Evolutionary conservation across 2,329 filamentous ascomycete species (phyloP).

Genomic region (Penicillium sp.): DNA sequence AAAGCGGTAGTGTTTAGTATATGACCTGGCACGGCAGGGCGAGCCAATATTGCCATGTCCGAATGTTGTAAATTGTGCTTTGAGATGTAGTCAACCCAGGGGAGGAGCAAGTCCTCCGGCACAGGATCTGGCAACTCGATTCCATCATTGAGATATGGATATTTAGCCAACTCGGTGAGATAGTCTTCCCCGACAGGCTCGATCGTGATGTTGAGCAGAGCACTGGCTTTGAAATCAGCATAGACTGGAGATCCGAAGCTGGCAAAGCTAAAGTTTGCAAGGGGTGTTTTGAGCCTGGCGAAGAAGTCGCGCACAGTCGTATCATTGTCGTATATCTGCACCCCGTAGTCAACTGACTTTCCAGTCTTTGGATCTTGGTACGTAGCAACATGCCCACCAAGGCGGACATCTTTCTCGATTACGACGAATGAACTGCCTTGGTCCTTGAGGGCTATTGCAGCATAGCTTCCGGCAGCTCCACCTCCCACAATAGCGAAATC

Average conservation of each 20-base stretch:
- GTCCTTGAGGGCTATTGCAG: slow-evolving; percentile 27
- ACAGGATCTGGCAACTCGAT: slow-evolving; percentile 45
- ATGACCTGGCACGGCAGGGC: slow-evolving; percentile 46
- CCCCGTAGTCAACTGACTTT: slow-evolving; percentile 34
- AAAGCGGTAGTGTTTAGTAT: slow-evolving; percentile 15
- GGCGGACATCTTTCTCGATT: slow-evolving; percentile 34
- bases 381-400: slow-evolving; percentile 39
- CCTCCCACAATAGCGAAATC: slow-evolving; percentile 19
- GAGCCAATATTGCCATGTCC: background rate
- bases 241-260: slow-evolving; percentile 18
- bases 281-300: slow-evolving; percentile 29
- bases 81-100: slow-evolving; percentile 50
- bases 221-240: slow-evolving; percentile 32
- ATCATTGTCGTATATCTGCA: slow-evolving; percentile 34
- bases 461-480: slow-evolving; percentile 11
- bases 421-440: slow-evolving; percentile 34
- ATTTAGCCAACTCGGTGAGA: slow-evolving; percentile 29
- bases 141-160: slow-evolving; percentile 10
- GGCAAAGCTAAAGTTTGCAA: slow-evolving; percentile 11
- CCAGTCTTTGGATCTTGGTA: slow-evolving; percentile 31
- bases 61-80: slow-evolving; percentile 32
- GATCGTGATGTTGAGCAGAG: slow-evolving; percentile 9
- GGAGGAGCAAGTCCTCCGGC: slow-evolving; percentile 49
- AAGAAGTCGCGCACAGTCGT: slow-evolving; percentile 33
- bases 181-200: slow-evolving; percentile 13